A percentile compares a stretch with the other conserved stretches of the same genome.
phyloP scores from a whole-genome alignment of 345 rosid species.

The Rhizophora mangle region DNA sequence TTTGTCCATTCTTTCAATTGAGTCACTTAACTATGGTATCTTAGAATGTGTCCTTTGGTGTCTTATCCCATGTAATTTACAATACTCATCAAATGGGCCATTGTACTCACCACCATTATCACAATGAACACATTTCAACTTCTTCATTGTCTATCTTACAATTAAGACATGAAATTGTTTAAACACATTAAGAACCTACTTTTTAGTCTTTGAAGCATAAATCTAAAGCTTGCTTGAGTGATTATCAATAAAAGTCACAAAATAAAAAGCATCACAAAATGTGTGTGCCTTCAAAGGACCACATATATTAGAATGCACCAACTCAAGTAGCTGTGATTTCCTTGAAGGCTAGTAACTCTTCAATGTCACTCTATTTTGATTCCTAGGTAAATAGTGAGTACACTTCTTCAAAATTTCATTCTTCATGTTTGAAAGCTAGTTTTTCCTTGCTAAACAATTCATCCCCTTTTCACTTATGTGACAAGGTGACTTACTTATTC shows the following conservation, averaged over 20 bases:
- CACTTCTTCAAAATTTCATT: neutral
- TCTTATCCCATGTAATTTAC: neutral
- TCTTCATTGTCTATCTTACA: neutral
- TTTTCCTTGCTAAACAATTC: neutral
- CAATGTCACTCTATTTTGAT: neutral
- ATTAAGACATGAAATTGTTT: neutral
- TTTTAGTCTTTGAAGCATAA: neutral
- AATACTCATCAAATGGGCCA: neutral
- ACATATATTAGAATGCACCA: neutral
- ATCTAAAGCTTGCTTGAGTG: neutral
- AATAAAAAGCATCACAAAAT: neutral
- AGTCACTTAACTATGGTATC: neutral
- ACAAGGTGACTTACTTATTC: neutral
- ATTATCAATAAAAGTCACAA: slow-evolving; percentile 11
- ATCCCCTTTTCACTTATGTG: neutral
- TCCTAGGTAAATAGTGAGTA: neutral
- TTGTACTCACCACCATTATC: neutral
- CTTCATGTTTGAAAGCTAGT: neutral
- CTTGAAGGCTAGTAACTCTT: neutral
- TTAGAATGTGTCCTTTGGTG: neutral
- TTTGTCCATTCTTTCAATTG: neutral
- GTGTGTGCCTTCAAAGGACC: neutral
- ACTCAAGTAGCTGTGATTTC: neutral
- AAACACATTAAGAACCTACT: neutral
- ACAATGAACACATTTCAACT: neutral